Evolutionary conservation across 768 basidiomycete species (phyloP), one percentile per base, ranked within the genome.

Genomic region (Coprinopsis marcescibilis): DNA sequence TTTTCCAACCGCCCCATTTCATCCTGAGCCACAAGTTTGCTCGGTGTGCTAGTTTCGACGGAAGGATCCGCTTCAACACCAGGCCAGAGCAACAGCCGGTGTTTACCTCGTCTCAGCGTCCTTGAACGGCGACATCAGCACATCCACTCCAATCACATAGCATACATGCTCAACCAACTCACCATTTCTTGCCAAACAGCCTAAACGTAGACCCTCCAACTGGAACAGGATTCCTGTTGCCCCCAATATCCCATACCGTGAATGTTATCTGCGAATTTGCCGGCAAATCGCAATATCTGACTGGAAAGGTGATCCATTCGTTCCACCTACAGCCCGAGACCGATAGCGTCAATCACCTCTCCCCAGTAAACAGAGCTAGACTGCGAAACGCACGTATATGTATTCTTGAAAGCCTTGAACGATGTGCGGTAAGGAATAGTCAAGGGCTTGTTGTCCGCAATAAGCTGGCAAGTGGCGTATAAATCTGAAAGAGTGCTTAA

Each of bases 1-100:
- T 91, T 91, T 64, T 98, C 94, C 38, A 99, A 64, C 36, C 94
- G 72, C 3, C 93, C 96, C 89, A 95, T 93, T 64, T 98, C 96
- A 58, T 99, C 96, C 49, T 78, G 75, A 0, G 71, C 68, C 37
- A 77, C 82, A 14, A 84, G 60, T 58, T 96, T 97, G 61, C 91
- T 95, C 0, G 93, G 93, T 1, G 96, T 99, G 1, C 77, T 73
- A 0, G 85, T 77, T 34, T 95, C 83, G 19, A 77, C 72, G 0
- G 82, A 83, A 0, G 90, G 89, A 62, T 97, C 95, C 3, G 91
- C 96, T 58, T 90, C 86, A 21, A 78, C 68, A 4, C 77, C 88
- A 2, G 80, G 78, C 87, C 94, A 95, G 10, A 99, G 65, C 36
- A 83, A 69, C 10, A 96, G 68, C 37, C 95, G 71, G 62, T 98